Evolutionary conservation across 495 filamentous ascomycete species (phyloP).

Genomic region (Penicillium turbatum): DNA sequence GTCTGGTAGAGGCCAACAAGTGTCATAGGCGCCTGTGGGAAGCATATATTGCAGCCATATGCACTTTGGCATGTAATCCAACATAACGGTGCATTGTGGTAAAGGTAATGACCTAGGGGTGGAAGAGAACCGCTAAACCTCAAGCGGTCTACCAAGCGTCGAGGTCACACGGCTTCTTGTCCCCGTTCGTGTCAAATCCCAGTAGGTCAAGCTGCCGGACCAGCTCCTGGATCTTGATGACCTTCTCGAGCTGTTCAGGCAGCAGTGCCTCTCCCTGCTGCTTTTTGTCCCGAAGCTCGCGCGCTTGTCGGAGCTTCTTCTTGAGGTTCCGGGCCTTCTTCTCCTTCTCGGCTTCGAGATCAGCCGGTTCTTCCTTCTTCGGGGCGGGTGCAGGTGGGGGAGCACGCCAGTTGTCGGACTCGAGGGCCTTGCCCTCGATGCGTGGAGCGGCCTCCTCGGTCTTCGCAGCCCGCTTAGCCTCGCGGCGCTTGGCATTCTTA

Average conservation of each 20-base stretch:
- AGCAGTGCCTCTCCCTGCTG: constrained; percentile 75
- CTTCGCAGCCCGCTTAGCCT: constrained; percentile 85
- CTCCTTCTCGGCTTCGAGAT: constrained; percentile 75
- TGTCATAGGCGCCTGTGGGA: not conserved
- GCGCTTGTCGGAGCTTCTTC: constrained; percentile 93
- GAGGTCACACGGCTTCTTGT: constrained; percentile 39
- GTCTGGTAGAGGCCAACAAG: too few relatives aligned
- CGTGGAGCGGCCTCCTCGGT: constrained; percentile 33
- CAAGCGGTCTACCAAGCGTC: too few relatives aligned
- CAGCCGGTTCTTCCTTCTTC: constrained; percentile 38
- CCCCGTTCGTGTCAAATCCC: constrained; percentile 71
- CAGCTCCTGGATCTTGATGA: constrained; percentile 93
- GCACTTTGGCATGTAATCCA: not conserved
- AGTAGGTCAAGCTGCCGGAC: constrained; percentile 81
- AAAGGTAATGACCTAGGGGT: too few relatives aligned
- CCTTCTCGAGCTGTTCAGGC: constrained; percentile 95
- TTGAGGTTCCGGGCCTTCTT: constrained; percentile 90
- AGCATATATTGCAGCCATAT: not conserved
- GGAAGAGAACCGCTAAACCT: too few relatives aligned
- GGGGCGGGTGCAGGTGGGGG: constrained; percentile 12
- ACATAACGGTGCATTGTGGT: too few relatives aligned
- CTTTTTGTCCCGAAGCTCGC: constrained; percentile 86
- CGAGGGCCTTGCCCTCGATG: constrained; percentile 37
- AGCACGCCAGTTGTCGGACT: constrained; percentile 30
- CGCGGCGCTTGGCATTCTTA: constrained; percentile 92